Evolutionary conservation across 1,139 yeast species (phyloP), one percentile per base, ranked within the genome.

Genomic region (Suhomyces bokatorum): DNA sequence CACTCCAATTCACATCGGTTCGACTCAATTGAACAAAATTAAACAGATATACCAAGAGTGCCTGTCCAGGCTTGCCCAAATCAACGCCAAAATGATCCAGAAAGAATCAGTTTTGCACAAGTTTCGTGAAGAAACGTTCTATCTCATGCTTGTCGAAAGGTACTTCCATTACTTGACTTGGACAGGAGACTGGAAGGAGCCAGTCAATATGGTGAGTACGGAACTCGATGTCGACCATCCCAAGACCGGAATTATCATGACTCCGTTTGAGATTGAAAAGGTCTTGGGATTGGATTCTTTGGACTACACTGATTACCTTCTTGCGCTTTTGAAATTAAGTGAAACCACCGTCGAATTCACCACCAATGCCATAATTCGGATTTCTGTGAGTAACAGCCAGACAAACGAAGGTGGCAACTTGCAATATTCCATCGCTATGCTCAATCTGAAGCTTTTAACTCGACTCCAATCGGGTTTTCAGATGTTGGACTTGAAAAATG

Each of bases 401-500:
- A 37, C 28, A n/a, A 24, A 35, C 3, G 24, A 20, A 4, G 35
- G 12, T 11, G 32, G 45, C 50, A 3, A 43, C 45, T 15, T 42
- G 1, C 64, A 63, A 37, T 64, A 62, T 44, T 53, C 61, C 12
- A 46, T 64, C 20, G 54, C 60, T 17, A 40, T 60, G 12, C 42
- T 64, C 15, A 66, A 66, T 47, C 59, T 58, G 50, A 56, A 61
- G 44, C 44, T 63, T n/a, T 55, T 63, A 15, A 49, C 62, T 9
- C 61, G 57, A 32, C 53, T 64, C 35, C 67, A 62, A 44, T 51
- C 43, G 15, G 70, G 69, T 6, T 66, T 63, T 47, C 65, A 62
- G 47, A 53, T 59, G 43, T 55, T 66, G 49, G 70, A 66, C 47
- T 60, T 66, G 48, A 65, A 64, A 45, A 66, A 66, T 42, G 70